phyloP scores from a whole-genome alignment of 768 basidiomycete species.

The Tephrocybe sp. region DNA sequence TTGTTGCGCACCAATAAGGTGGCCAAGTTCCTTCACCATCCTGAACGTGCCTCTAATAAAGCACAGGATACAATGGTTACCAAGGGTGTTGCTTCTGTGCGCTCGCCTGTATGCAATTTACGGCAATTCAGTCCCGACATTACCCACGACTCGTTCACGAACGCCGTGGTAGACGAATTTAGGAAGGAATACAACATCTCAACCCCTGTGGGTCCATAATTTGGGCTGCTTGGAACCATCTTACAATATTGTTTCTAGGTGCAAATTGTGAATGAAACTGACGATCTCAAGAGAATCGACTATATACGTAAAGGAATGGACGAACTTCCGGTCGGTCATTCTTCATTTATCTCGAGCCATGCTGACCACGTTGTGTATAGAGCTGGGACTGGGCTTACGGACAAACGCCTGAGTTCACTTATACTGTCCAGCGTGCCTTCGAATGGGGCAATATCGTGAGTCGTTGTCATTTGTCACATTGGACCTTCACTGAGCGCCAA shows the following conservation, averaged over 20 bases:
- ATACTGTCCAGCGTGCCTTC: conserved; percentile 46
- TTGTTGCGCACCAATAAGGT: conserved; percentile 71
- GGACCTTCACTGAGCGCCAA: not conserved
- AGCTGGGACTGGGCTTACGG: conserved; percentile 94
- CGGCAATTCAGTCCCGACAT: conserved; percentile 47
- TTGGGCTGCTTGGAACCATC: not conserved
- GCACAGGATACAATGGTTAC: conserved; percentile 75
- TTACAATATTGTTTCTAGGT: conserved; percentile 29
- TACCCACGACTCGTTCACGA: conserved; percentile 70
- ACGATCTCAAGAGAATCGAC: conserved; percentile 42
- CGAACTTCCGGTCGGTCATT: conserved; percentile 64
- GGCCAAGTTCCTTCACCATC: too few species aligned
- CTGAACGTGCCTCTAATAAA: not conserved
- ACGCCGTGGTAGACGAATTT: conserved; percentile 72
- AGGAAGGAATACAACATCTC: conserved; percentile 48
- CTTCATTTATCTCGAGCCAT: not conserved
- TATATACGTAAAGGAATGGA: conserved; percentile 69
- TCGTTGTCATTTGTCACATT: conserved; percentile 8
- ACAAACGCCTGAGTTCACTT: conserved; percentile 91
- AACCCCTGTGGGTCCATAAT: conserved; percentile 25
- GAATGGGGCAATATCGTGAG: conserved; percentile 52
- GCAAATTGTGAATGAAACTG: conserved; percentile 43
- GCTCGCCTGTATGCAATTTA: conserved; percentile 90
- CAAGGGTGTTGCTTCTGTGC: conserved; percentile 86
- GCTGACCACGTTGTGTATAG: conserved; percentile 38